phyloP scores from a whole-genome alignment of 176 grass and related monocot species.

The Carex pumila region DNA sequence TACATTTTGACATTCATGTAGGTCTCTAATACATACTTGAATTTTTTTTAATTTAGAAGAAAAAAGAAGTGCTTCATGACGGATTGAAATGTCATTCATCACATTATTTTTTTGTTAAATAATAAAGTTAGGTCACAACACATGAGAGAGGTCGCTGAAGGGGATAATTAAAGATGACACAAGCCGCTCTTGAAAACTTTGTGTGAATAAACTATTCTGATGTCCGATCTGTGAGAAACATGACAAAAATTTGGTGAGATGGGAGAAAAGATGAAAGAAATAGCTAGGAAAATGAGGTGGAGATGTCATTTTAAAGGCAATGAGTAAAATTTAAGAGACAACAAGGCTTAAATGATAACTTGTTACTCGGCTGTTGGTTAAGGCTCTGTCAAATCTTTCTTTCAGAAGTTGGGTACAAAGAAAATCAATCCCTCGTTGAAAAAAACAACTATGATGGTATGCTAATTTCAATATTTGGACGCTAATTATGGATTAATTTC shows the following conservation, averaged over 20 bases:
- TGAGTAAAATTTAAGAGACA: conserved; percentile 4
- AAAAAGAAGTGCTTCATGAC: background rate
- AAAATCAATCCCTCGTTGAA: background rate
- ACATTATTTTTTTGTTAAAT: background rate
- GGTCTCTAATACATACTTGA: background rate
- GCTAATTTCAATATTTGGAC: background rate
- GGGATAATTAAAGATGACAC: background rate
- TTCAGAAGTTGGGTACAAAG: background rate
- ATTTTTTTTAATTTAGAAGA: background rate
- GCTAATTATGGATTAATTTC: background rate
- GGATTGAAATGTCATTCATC: background rate
- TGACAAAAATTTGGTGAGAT: conserved; percentile 10
- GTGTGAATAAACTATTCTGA: background rate
- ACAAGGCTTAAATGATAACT: background rate
- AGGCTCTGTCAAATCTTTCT: background rate
- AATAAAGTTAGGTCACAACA: background rate
- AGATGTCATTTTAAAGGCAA: conserved; percentile 2
- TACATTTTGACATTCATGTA: background rate
- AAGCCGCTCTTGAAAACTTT: background rate
- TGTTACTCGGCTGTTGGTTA: background rate
- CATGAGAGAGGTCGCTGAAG: background rate
- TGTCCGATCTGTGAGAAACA: background rate
- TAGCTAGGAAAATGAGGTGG: background rate
- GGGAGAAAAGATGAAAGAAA: background rate
- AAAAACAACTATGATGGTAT: background rate